Evolutionary conservation across 2,329 filamentous ascomycete species (phyloP), one percentile per base, ranked within the genome.

Genomic region (Proliferodiscus dingleyae): DNA sequence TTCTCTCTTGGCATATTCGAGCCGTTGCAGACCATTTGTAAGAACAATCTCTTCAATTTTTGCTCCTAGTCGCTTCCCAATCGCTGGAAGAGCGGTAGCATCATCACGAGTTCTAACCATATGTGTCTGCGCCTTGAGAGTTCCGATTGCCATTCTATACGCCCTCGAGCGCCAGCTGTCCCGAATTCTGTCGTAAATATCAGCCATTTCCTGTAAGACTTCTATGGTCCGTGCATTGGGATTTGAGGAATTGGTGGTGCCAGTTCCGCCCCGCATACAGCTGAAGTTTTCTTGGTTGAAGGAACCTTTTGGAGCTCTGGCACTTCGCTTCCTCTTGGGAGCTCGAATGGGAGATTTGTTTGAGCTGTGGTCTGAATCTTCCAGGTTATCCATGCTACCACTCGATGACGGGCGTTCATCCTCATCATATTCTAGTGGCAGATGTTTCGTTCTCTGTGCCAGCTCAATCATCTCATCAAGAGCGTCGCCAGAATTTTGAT

Each of bases 11-110:
- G 85, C 79, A 56, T 83, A 80, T 26, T 95, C 85, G 0, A 96
- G 73, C 29, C 84, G 77, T 33, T 77, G 77, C 1, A 96, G 75
- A 21, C 74, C 72, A 57, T 88, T 77, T 0, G 88, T 95, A 30
- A 74, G 72, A 2, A 81, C 87, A 34, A 96, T 95, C 61, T 96
- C 91, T 58, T 93, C 87, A 52, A 97, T 93, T 64, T 95, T 95
- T 21, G 77, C 72, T 0, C 89, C 89, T 1, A 96, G 69, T 1
- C 87, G 77, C 9, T 71, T 58, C 6, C 90, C 90, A 28, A 96
- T 81, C 47, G 74, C 77, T 1, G 81, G 80, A 1, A 96, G 72
- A 2, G 67, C 64, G 9, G 75, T 68, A 0, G 90, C 91, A 63
- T 94, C 76, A 39, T 81, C 74, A 47, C 77, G 81, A 0, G 84